phyloP scores from a whole-genome alignment of 2,329 filamentous ascomycete genomes.

The Aspergillus quadrilineatus region DNA sequence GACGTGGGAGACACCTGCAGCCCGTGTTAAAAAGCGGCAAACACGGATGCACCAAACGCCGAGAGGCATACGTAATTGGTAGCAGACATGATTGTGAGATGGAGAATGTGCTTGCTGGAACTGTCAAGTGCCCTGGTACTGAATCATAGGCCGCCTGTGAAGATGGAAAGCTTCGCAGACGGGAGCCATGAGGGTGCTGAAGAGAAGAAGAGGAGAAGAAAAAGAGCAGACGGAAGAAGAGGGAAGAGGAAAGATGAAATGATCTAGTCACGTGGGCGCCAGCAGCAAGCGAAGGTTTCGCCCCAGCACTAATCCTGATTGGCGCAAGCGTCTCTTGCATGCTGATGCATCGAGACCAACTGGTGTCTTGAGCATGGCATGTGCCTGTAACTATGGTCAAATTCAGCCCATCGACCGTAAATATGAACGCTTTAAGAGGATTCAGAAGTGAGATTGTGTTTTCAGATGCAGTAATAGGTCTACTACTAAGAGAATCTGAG shows the following conservation, averaged over 20 bases:
- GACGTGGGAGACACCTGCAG: constrained; percentile 66
- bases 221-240: constrained; percentile 24
- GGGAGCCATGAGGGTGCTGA: constrained; percentile 33
- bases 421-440: not conserved
- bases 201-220: constrained; percentile 20
- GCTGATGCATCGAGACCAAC: not conserved
- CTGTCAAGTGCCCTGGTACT: constrained; percentile 21
- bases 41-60: constrained; percentile 32
- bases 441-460: not conserved
- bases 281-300: constrained; percentile 35
- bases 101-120: constrained; percentile 11
- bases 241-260: constrained; percentile 17
- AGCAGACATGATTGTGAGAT: constrained; percentile 37
- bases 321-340: constrained; percentile 18
- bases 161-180: constrained; percentile 35
- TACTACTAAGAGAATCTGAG: not conserved
- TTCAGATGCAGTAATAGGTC: not conserved
- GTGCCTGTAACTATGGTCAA: too few species aligned
- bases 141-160: constrained; percentile 30
- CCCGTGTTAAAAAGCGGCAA: constrained; percentile 36
- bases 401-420: too few species aligned
- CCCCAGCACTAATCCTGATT: constrained; percentile 28
- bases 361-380: not conserved
- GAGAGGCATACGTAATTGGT: constrained; percentile 44
- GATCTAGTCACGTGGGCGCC: constrained; percentile 16